A percentile compares a stretch with the other conserved stretches of the same genome.
Conservation (phyloP, 306 rosid genomes). For the Trifolium fragiferum region DNA sequence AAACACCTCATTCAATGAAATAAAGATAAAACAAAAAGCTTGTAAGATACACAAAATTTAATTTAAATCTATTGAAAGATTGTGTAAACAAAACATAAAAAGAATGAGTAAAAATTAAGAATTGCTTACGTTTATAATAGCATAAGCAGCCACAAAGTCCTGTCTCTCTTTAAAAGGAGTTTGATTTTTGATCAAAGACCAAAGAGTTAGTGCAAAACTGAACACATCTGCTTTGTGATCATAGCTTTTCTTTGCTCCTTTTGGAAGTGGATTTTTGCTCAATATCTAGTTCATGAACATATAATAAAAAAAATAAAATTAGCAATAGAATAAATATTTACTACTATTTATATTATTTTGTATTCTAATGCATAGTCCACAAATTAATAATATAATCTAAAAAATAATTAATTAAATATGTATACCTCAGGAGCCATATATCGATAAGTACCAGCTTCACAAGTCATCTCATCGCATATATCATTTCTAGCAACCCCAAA, state of each 20-base stretch:
- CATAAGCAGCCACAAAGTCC: slow-evolving; percentile 68
- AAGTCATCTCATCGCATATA: slow-evolving; percentile 30
- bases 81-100: background rate
- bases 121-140: slow-evolving; percentile 51
- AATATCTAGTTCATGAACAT: background rate
- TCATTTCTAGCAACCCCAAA: slow-evolving; percentile 33
- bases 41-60: too few species aligned
- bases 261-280: slow-evolving; percentile 51
- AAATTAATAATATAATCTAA: background rate
- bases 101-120: background rate
- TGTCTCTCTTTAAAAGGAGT: slow-evolving; percentile 61
- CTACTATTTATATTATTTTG: too few species aligned
- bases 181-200: slow-evolving; percentile 62
- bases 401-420: background rate
- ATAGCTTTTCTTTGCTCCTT: slow-evolving; percentile 54
- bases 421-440: slow-evolving; percentile 44
- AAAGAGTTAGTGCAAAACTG: slow-evolving; percentile 66
- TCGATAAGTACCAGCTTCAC: slow-evolving; percentile 36
- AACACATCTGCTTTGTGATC: slow-evolving; percentile 71
- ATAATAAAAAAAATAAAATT: too few species aligned
- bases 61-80: background rate
- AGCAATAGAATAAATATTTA: too few species aligned
- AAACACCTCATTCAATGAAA: too few species aligned
- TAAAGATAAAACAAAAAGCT: too few species aligned
- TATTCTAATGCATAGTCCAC: too few species aligned